Evolutionary conservation across 116 monocot species (phyloP).

Genomic region (Cymodocea nodosa): DNA sequence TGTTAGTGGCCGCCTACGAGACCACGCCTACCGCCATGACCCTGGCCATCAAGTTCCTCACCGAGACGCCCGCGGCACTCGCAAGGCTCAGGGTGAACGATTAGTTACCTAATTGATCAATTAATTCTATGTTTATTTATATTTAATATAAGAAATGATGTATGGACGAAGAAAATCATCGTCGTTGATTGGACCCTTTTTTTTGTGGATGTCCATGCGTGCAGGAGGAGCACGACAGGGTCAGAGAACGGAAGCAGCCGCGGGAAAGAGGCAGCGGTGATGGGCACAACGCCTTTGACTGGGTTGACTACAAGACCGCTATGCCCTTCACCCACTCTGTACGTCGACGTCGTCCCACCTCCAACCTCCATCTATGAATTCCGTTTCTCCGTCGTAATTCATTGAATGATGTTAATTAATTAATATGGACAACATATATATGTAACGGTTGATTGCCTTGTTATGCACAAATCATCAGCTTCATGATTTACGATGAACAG

Average conservation of each 20-base stretch:
- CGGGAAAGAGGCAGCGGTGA: conserved; percentile 24
- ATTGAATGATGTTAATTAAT: no score
- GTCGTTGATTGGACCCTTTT: background rate
- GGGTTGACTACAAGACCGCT: conserved; percentile 75
- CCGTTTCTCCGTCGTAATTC: no score
- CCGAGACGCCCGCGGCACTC: conserved; percentile 52
- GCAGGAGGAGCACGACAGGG: conserved; percentile 74
- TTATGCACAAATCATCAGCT: no score
- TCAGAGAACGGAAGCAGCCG: conserved; percentile 31
- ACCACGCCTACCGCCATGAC: conserved; percentile 88
- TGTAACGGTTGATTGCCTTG: no score
- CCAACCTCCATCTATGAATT: no score
- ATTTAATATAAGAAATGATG: no score
- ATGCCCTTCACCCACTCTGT: conserved; percentile 95
- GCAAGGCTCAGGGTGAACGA: conserved; percentile 27
- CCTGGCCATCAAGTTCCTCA: conserved; percentile 66
- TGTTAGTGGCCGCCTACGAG: conserved; percentile 82
- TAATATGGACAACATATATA: no score
- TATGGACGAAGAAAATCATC: no score
- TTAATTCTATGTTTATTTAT: no score
- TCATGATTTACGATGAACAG: conserved; percentile 11
- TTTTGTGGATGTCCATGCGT: no score
- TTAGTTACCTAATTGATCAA: no score
- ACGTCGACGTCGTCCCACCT: background rate
- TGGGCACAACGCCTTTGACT: conserved; percentile 24